Percentiles rank a stretch among this genome's conserved stretches.
Evolutionary conservation across 495 filamentous ascomycete species (phyloP).

Genomic region (Daldinia grandis): DNA sequence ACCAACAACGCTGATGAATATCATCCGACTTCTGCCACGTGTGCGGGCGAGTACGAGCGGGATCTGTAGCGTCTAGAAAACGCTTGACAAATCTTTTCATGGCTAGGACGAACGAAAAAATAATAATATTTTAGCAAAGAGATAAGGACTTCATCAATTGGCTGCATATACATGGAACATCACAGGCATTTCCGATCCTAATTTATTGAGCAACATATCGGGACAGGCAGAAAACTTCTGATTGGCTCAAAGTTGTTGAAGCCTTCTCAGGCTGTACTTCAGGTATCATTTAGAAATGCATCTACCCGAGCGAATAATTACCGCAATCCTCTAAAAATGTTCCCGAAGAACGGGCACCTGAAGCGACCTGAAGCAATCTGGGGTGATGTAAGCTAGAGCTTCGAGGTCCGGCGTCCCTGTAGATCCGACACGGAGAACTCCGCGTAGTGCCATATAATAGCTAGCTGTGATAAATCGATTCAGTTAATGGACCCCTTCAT

Average conservation of each 20-base stretch:
- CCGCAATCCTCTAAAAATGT: conserved; percentile 27
- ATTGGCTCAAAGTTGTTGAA: conserved; percentile 35
- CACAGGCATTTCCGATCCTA: conserved; percentile 36
- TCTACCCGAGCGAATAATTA: conserved; percentile 40
- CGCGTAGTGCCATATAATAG: conserved; percentile 12
- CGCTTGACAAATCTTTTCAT: conserved; percentile 41
- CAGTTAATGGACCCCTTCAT: conserved; percentile 13
- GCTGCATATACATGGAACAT: conserved; percentile 40
- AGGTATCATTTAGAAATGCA: conserved; percentile 39
- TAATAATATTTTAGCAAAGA: conserved; percentile 24
- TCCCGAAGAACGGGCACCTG: conserved; percentile 25
- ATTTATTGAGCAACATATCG: conserved; percentile 42
- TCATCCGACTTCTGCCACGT: conserved; percentile 38
- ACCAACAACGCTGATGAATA: conserved; percentile 25
- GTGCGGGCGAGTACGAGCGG: conserved; percentile 33
- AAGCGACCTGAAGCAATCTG: conserved; percentile 8
- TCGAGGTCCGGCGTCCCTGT: conserved; percentile 24
- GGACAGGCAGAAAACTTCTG: conserved; percentile 34
- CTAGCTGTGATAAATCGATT: conserved; percentile 8
- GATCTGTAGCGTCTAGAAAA: conserved; percentile 21
- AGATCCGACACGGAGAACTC: conserved; percentile 24
- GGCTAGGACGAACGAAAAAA: conserved; percentile 23
- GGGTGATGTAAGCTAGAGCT: conserved; percentile 12
- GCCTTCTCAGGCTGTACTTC: conserved; percentile 42
- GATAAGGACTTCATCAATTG: conserved; percentile 33